Evolutionary conservation across 768 basidiomycete species (phyloP).

Genomic region (Termitomyces sp.): DNA sequence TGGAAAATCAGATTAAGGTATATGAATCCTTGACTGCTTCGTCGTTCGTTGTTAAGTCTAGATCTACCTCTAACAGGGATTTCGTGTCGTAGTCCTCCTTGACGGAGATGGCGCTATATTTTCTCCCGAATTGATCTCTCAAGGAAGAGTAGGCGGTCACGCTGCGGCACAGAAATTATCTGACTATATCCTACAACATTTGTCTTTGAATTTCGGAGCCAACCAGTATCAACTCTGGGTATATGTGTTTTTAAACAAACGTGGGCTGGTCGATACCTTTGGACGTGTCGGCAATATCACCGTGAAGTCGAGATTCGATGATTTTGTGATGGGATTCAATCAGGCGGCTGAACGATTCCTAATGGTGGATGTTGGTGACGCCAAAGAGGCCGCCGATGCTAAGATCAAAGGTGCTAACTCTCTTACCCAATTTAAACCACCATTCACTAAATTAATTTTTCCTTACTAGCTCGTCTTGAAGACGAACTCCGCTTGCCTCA

Average conservation of each 20-base stretch:
- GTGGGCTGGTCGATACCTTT: slow-evolving; percentile 53
- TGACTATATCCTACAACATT: slow-evolving; percentile 34
- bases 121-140: slow-evolving; percentile 44
- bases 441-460: background rate
- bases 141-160: slow-evolving; percentile 58
- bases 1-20: slow-evolving; percentile 43
- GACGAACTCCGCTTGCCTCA: slow-evolving; percentile 62
- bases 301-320: slow-evolving; percentile 49
- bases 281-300: slow-evolving; percentile 32
- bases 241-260: slow-evolving; percentile 62
- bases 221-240: slow-evolving; percentile 56
- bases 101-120: slow-evolving; percentile 71
- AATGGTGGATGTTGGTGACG: slow-evolving; percentile 67
- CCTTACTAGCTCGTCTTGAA: slow-evolving; percentile 45
- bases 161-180: slow-evolving; percentile 49
- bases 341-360: slow-evolving; percentile 64
- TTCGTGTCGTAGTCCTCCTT: slow-evolving; percentile 48
- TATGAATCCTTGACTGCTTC: background rate
- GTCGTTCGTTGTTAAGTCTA: background rate
- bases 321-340: slow-evolving; percentile 69
- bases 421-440: background rate
- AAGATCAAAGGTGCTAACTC: slow-evolving; percentile 63
- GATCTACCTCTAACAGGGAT: slow-evolving; percentile 29
- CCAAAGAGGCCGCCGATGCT: slow-evolving; percentile 72
- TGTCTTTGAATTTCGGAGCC: slow-evolving; percentile 30